Percentiles rank a stretch among this genome's conserved stretches.
Evolutionary conservation across 192 early-diverging fungal species (phyloP).

Genomic region (Borealophlyctis nickersoniae): DNA sequence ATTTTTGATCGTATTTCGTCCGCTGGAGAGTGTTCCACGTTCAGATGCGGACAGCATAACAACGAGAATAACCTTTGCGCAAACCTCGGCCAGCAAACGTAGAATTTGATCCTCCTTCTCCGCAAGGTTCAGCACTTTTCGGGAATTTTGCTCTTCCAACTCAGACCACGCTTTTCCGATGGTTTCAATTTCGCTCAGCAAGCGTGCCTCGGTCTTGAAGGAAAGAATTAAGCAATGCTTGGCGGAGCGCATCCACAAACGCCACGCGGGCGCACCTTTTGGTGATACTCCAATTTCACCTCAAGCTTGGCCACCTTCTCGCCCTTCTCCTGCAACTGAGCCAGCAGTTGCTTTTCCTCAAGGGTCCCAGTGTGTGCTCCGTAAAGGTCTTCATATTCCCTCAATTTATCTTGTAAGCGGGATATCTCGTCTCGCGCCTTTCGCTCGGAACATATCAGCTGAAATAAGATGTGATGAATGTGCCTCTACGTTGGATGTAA

Average conservation of each 20-base stretch:
- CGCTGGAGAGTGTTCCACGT: slow-evolving; percentile 39
- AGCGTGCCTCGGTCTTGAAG: slow-evolving; percentile 47
- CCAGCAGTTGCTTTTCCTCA: slow-evolving; percentile 3
- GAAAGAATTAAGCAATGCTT: no score
- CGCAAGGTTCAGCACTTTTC: slow-evolving; percentile 72
- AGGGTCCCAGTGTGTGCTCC: neutral
- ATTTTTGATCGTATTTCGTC: slow-evolving; percentile 83
- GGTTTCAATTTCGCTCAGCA: slow-evolving; percentile 64
- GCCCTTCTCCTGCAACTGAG: slow-evolving; percentile 31
- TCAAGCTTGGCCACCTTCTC: slow-evolving; percentile 49
- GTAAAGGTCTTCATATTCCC: slow-evolving; percentile 11
- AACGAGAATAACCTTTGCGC: neutral
- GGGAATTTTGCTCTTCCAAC: slow-evolving; percentile 80
- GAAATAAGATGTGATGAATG: no score
- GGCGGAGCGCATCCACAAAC: slow-evolving; percentile 24
- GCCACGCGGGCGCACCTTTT: slow-evolving; percentile 34
- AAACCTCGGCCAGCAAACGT: slow-evolving; percentile 70
- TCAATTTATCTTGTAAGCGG: neutral
- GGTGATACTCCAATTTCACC: slow-evolving; percentile 51
- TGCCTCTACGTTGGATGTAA: no score
- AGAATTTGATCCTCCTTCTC: slow-evolving; percentile 77
- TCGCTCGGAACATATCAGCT: slow-evolving; percentile 7
- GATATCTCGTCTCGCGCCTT: slow-evolving; percentile 1
- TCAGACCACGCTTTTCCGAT: slow-evolving; percentile 67
- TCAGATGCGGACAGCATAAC: neutral